A percentile compares a stretch with the other conserved stretches of the same genome.
Evolutionary conservation across 2,329 filamentous ascomycete genomes (phyloP).

Genomic region (Sarocladium strictum): DNA sequence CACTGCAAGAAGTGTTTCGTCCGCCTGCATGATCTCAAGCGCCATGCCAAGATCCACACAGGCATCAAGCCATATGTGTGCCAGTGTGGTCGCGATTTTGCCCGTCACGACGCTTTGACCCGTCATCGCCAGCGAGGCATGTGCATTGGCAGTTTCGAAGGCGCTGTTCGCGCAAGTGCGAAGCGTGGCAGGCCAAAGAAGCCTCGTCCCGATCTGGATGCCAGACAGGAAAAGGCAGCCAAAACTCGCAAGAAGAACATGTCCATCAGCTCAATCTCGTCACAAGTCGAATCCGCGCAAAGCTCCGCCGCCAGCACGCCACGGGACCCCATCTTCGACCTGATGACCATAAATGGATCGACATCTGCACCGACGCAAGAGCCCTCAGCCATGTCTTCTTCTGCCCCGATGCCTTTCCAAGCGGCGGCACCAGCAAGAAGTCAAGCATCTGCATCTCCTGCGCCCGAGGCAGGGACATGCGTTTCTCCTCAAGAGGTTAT

Average conservation of each 20-base stretch:
- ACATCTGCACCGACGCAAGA: conserved; percentile 20
- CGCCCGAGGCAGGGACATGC: conserved; percentile 32
- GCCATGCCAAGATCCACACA: conserved; percentile 95
- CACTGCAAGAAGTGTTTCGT: conserved; percentile 95
- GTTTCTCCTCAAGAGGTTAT: conserved; percentile 42
- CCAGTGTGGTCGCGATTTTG: conserved; percentile 90
- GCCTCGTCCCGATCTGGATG: conserved; percentile 51
- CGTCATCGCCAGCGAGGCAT: conserved; percentile 91
- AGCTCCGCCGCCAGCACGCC: conserved; percentile 51
- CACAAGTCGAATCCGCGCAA: conserved; percentile 51
- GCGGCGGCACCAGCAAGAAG: background rate
- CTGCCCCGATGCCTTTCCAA: conserved; percentile 34
- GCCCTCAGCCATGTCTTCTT: conserved; percentile 29
- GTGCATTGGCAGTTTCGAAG: conserved; percentile 92
- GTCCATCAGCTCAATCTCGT: conserved; percentile 42
- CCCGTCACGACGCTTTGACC: conserved; percentile 89
- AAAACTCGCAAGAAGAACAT: conserved; percentile 51
- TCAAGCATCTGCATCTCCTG: background rate
- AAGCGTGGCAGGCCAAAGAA: conserved; percentile 61
- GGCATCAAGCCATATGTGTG: conserved; percentile 94
- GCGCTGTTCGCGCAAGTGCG: conserved; percentile 54
- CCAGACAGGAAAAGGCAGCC: conserved; percentile 29
- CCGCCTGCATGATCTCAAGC: conserved; percentile 92
- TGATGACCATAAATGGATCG: conserved; percentile 35
- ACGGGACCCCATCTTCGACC: conserved; percentile 35